Evolutionary conservation across 2,329 filamentous ascomycete genomes (phyloP), one percentile per base, ranked within the genome.

Genomic region (Pseudogymnoascus sp.): DNA sequence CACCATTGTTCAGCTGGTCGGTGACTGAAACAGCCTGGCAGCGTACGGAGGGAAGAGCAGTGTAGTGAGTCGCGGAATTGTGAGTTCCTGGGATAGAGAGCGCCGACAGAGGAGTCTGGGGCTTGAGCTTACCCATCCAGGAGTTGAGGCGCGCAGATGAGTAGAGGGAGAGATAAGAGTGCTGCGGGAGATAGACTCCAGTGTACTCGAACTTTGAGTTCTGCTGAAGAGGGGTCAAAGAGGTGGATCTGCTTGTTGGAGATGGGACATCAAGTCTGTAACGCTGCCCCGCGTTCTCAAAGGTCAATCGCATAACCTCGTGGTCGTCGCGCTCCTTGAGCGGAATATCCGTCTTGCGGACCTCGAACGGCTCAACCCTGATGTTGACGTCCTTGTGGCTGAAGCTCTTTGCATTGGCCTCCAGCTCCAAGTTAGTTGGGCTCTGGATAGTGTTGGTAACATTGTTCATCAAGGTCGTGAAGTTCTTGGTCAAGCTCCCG

Each of bases 11-110:
- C 28, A 99, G 84, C 74, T 99, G 94, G 60, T 87, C 84, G 57
- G 80, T 78, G 4, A 95, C 81, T 63, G 83, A 79, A 16, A 92
- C 90, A 34, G 89, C 87, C 76, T 99, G 94, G 74, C 94, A 97
- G 38, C 94, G 88, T 37, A 97, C 94, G 1, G 91, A 96, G 1
- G 94, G 94, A 4, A 97, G 81, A 11, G 94, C 92, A 57, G 84
- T 81, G 77, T 95, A 81, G 75, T 84, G 88, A 8, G 92, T 95
- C 6, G 94, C 90, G 16, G 89, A 90, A 76, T 99, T 97, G 78
- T 99, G 94, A 0, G 94, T 97, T 65, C 94, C 94, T 0, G 94
- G 94, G 64, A 97, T 94, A 58, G 89, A 94, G 58, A 99, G 83
- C 2, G 87, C 81, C 1, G 90, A 89, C 4, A 97, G 78, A 1